Percentiles rank a stretch among this genome's conserved stretches.
These are phyloP conservation scores for Diaporthe velutina DNA, from an alignment of 2,329 filamentous ascomycete species.

Conservation along the genomic window DNA sequence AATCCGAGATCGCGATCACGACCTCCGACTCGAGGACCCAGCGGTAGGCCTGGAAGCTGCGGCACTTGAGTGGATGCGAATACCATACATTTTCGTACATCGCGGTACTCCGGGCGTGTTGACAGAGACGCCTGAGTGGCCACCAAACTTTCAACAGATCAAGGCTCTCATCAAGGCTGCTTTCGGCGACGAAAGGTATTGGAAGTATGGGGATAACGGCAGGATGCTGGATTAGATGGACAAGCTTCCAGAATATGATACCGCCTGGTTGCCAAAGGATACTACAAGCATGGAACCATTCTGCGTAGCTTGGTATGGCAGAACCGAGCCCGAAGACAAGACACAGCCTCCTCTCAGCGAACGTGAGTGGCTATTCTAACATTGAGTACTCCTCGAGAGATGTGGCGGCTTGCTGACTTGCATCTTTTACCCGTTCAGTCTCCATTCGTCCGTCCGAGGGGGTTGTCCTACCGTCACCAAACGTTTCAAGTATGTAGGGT, in stretches of 20 bases:
- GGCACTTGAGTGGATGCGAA: neutral
- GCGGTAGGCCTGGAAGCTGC: no score
- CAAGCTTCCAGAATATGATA: neutral
- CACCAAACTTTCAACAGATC: no score
- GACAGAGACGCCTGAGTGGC: no score
- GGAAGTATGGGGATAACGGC: neutral
- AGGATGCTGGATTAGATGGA: neutral
- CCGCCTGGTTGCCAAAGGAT: neutral
- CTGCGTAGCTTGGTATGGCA: neutral
- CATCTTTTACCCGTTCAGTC: neutral
- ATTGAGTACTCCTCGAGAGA: no score
- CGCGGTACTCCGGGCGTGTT: neutral
- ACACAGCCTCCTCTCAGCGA: neutral
- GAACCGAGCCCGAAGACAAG: neutral
- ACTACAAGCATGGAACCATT: neutral
- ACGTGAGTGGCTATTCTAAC: neutral
- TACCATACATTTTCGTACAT: neutral
- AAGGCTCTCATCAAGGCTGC: no score
- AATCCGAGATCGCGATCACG: neutral
- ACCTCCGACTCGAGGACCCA: no score
- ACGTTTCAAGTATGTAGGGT: neutral
- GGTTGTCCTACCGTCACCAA: neutral
- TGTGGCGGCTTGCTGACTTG: neutral
- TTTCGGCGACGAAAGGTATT: neutral
- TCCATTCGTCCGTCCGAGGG: no score